Evolutionary conservation across 164 flowering plant genomes (phyloP).

Genomic region (Magnolia officinalis): DNA sequence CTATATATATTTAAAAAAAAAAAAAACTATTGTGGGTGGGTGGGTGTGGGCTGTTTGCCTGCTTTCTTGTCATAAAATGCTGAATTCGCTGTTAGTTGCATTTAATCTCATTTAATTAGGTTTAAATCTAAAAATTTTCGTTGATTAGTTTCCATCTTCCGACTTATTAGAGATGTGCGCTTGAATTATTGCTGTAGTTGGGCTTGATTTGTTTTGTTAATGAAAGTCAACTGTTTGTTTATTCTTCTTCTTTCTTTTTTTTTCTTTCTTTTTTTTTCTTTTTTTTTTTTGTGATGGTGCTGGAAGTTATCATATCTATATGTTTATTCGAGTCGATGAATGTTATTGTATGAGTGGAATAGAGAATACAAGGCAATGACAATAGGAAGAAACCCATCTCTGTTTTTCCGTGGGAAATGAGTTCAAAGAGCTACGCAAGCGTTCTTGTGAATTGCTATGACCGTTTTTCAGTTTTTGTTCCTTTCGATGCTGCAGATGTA

Average conservation of each 20-base stretch:
- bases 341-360: background rate
- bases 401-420: background rate
- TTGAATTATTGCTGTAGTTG: background rate
- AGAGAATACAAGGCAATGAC: background rate
- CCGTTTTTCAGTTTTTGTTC: background rate
- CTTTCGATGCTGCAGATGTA: no score
- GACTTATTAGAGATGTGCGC: background rate
- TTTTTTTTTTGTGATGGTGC: background rate
- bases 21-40: background rate
- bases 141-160: background rate
- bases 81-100: background rate
- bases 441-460: background rate
- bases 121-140: background rate
- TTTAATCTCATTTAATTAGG: background rate
- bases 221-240: constrained; percentile 1
- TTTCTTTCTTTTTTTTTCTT: background rate
- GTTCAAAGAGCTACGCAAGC: background rate
- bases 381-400: no score
- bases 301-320: background rate
- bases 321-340: background rate
- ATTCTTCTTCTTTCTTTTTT: no score
- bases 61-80: background rate
- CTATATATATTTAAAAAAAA: background rate
- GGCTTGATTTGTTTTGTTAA: background rate
- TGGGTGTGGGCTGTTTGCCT: background rate